Evolutionary conservation across 257 asterid species (phyloP).

Genomic region (Solanum tarijense): DNA sequence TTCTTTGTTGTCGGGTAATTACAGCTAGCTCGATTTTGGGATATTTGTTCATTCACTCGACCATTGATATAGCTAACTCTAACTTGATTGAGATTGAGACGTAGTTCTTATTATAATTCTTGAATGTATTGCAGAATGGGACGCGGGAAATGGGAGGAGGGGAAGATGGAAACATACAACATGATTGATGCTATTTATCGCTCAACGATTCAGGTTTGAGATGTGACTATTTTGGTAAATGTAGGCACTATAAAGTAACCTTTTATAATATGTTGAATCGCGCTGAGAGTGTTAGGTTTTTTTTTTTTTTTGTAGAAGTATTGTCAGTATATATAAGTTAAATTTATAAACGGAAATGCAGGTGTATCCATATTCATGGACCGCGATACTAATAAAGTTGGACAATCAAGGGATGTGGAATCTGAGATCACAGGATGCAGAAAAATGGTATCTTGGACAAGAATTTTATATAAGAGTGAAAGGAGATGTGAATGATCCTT

Average conservation of each 20-base stretch:
- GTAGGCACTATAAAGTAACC: background rate
- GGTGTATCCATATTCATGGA: slow-evolving; percentile 31
- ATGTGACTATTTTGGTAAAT: background rate
- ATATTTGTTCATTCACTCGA: background rate
- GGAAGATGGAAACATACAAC: slow-evolving; percentile 14
- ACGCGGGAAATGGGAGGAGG: background rate
- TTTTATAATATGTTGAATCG: background rate
- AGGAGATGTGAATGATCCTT: background rate
- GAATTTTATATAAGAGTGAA: slow-evolving; percentile 22
- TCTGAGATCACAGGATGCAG: slow-evolving; percentile 26
- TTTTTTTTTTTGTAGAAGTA: background rate
- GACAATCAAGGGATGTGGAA: slow-evolving; percentile 32
- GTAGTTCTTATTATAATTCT: background rate
- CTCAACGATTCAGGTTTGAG: slow-evolving; percentile 23
- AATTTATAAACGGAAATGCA: background rate
- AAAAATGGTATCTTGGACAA: slow-evolving; percentile 23
- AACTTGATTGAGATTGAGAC: background rate
- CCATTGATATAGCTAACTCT: background rate
- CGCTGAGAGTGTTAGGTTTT: background rate
- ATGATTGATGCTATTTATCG: slow-evolving; percentile 24
- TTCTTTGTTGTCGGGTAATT: background rate
- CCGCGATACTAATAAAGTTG: slow-evolving; percentile 8
- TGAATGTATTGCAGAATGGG: background rate
- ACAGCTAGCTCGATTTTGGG: background rate
- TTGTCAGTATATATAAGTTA: background rate